Percentiles rank a stretch among this genome's conserved stretches.
phyloP scores from a whole-genome alignment of 129 eudicot species.

The Tagetes patula region DNA sequence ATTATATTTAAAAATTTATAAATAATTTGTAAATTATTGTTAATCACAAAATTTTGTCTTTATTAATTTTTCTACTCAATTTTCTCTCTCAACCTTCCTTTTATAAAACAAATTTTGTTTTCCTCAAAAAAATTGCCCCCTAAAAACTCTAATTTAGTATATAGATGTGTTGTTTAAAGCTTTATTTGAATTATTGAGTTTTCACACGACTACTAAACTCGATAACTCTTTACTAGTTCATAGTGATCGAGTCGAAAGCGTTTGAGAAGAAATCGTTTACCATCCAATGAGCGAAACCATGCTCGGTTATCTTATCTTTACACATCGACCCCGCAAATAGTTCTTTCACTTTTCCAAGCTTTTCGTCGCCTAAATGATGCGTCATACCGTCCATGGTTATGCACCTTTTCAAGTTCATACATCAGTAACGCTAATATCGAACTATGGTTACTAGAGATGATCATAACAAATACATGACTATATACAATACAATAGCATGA shows the following conservation, averaged over 20 bases:
- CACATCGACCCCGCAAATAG: slow-evolving; percentile 20
- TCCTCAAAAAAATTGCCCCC: no score
- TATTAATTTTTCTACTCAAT: no score
- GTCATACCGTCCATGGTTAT: slow-evolving; percentile 14
- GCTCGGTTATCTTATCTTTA: slow-evolving; percentile 1
- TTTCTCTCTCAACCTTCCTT: no score
- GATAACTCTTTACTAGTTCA: not conserved
- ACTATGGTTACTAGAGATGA: not conserved
- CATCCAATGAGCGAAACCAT: slow-evolving; percentile 27
- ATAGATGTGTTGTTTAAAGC: not conserved
- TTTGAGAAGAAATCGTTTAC: slow-evolving; percentile 3
- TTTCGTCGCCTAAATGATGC: slow-evolving; percentile 12
- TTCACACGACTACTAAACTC: no score
- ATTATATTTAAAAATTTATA: no score
- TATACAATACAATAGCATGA: not conserved
- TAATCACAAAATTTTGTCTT: no score
- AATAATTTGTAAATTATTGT: no score
- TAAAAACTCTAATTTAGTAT: no score
- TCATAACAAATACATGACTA: not conserved
- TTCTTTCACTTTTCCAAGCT: slow-evolving; percentile 1
- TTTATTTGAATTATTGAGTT: not conserved
- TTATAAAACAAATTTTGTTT: no score
- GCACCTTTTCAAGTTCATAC: slow-evolving; percentile 14
- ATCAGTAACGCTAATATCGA: not conserved
- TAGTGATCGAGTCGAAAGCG: not conserved